phyloP scores from a whole-genome alignment of 192 early-diverging fungal genomes.

The Martensiomyces pterosporus region DNA sequence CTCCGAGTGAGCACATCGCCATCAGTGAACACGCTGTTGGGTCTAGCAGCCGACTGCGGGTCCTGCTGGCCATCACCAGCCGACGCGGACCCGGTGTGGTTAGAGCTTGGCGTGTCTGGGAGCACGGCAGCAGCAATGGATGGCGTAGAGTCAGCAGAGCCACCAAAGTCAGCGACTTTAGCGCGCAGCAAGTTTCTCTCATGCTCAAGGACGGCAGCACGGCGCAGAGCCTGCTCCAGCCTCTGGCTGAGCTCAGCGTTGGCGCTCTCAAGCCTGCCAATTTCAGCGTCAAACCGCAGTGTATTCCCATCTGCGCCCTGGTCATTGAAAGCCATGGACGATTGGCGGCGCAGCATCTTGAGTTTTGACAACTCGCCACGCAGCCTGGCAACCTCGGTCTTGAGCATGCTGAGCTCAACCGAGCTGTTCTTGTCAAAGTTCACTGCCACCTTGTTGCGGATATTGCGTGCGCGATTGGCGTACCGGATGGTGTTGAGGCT shows the following conservation, averaged over 20 bases:
- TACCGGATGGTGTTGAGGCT: constrained; percentile 96
- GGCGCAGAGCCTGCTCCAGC: constrained; percentile 23
- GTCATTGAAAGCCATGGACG: constrained; percentile 4
- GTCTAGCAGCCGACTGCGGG: neutral
- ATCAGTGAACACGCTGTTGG: constrained; percentile 17
- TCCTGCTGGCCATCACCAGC: neutral
- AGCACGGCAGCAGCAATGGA: constrained; percentile 7
- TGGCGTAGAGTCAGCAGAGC: constrained; percentile 23
- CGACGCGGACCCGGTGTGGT: neutral
- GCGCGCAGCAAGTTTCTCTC: constrained; percentile 31
- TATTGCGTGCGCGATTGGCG: constrained; percentile 94
- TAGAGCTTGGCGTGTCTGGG: neutral
- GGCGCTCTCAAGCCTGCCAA: constrained; percentile 9
- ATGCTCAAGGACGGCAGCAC: constrained; percentile 17
- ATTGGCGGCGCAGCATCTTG: constrained; percentile 40
- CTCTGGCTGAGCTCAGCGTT: constrained; percentile 22
- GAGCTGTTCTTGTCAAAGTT: constrained; percentile 57
- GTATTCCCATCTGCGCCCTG: neutral
- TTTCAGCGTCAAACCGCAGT: constrained; percentile 4
- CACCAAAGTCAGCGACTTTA: constrained; percentile 19
- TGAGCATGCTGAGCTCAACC: constrained; percentile 45
- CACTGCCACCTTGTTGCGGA: constrained; percentile 85
- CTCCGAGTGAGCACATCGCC: constrained; percentile 26
- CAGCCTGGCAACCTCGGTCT: constrained; percentile 45
- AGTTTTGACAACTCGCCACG: constrained; percentile 48